phyloP scores from a whole-genome alignment of 2,329 filamentous ascomycete species.

The Botrytis paeoniae region DNA sequence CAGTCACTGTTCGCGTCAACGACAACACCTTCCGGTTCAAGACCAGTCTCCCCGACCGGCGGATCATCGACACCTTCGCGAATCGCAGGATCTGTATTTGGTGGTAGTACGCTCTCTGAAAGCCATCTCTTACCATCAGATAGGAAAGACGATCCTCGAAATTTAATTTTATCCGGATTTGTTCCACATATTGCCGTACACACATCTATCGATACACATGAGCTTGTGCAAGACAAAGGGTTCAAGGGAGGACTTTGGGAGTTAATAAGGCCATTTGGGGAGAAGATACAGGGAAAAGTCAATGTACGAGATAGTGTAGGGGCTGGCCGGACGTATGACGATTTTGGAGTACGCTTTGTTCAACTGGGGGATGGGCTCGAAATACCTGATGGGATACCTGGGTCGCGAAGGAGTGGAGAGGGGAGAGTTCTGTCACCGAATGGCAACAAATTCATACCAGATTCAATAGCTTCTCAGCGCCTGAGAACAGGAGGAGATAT shows the following conservation, averaged over 20 bases:
- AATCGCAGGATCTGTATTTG: constrained; percentile 57
- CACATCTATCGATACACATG: constrained; percentile 81
- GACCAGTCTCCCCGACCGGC: constrained; percentile 64
- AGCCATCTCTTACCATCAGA: constrained; percentile 31
- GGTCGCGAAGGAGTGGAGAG: constrained; percentile 38
- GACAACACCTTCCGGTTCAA: constrained; percentile 64
- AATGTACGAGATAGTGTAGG: constrained; percentile 88
- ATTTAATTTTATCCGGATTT: constrained; percentile 77
- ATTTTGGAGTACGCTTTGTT: constrained; percentile 85
- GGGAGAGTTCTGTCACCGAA: constrained; percentile 28
- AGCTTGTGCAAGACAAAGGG: constrained; percentile 77
- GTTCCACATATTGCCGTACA: constrained; percentile 86
- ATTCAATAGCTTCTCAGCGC: constrained; percentile 25
- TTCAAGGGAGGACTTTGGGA: constrained; percentile 79
- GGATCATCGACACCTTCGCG: constrained; percentile 54
- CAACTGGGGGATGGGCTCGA: constrained; percentile 61
- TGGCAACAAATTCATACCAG: constrained; percentile 25
- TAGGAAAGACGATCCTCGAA: constrained; percentile 48
- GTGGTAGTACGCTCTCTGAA: constrained; percentile 39
- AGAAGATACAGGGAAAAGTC: constrained; percentile 81
- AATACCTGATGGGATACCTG: constrained; percentile 44
- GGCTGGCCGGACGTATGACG: constrained; percentile 76
- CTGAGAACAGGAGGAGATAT: constrained; percentile 49
- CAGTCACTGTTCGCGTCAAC: constrained; percentile 64
- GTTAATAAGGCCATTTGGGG: constrained; percentile 85